Evolutionary conservation across 2,329 filamentous ascomycete species (phyloP).

Genomic region (Geosmithia putterillii): DNA sequence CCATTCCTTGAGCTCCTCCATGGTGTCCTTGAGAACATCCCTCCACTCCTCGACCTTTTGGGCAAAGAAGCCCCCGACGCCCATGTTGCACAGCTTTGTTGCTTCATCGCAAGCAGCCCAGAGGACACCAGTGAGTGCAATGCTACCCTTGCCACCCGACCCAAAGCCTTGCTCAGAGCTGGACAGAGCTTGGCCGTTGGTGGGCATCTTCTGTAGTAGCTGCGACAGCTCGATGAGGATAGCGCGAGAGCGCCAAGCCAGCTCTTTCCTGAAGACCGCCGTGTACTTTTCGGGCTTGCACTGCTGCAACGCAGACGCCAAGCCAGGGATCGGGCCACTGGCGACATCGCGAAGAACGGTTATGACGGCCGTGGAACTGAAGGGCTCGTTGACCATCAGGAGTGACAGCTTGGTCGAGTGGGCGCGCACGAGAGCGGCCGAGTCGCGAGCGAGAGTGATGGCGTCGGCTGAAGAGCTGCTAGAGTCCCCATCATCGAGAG

Average conservation of each 20-base stretch:
- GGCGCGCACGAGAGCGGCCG: constrained; percentile 61
- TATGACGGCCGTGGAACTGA: constrained; percentile 64
- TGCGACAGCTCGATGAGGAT: constrained; percentile 50
- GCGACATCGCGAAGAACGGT: constrained; percentile 63
- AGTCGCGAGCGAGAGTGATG: constrained; percentile 58
- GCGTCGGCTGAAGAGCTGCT: constrained; percentile 24
- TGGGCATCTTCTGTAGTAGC: constrained; percentile 47
- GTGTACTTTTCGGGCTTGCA: constrained; percentile 53
- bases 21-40: constrained; percentile 67
- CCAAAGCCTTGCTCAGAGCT: constrained; percentile 9
- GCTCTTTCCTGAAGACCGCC: constrained; percentile 47
- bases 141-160: constrained; percentile 37
- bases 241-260: constrained; percentile 44
- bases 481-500: constrained; percentile 5
- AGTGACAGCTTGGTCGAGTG: constrained; percentile 83
- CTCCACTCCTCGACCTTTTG: constrained; percentile 62
- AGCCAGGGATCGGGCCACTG: constrained; percentile 58
- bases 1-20: constrained; percentile 83
- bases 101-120: constrained; percentile 78
- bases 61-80: constrained; percentile 58
- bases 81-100: constrained; percentile 48
- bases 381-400: constrained; percentile 75
- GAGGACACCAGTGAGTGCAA: constrained; percentile 60
- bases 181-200: constrained; percentile 40
- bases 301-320: constrained; percentile 58